Base-by-base conservation (phyloP, 306 rosid genomes). In the Ammopiptanthus mongolicus region DNA sequence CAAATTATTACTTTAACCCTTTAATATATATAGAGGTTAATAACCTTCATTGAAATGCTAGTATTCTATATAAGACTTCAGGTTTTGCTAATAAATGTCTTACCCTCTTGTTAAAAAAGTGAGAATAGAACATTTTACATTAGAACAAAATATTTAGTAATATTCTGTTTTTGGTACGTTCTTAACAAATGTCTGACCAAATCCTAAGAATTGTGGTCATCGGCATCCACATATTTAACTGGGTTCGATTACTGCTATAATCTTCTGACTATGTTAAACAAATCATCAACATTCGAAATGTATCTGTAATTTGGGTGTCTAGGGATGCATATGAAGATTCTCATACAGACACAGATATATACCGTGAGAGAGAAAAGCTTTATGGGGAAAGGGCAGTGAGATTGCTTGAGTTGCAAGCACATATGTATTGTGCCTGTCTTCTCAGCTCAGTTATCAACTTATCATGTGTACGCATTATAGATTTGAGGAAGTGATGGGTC, bases 401-500 rank as follows among this genome's bases (percentile, higher is more conserved):
- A 67, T 80, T 34, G 19, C 80, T 80, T 67, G 55, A 58, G 58
- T 58, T 4, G 65, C 41, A 80, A 80, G 76, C 59, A 66, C 41
- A 12, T 72, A 34, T 78, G 76, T 14, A 28, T 33, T 51, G 76
- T 74, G 53, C 51, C 9, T 70, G 78, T 71, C 78, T 71, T 71
- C 59, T 74, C 59, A 34, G 17, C 56, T 66, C 52, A 55, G 51
- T 48, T 48, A 22, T 17, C 8, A 3, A 9, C 8, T 33, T 3
- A 33, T 15, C 21, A 37, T 23, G 31, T 59, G 3, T 39, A 37
- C 33, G 71, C 51, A 41, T 36, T 73, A n/a, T 17, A 51, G 83
- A 66, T n/a, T 21, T 81, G 73, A 69, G 3, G 65, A 76, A 64
- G 65, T 61, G 81, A 81, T 70, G 65, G 74, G 70, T 57, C 85